phyloP scores from a whole-genome alignment of 768 basidiomycete species.

The Nidularia pulvinata region DNA sequence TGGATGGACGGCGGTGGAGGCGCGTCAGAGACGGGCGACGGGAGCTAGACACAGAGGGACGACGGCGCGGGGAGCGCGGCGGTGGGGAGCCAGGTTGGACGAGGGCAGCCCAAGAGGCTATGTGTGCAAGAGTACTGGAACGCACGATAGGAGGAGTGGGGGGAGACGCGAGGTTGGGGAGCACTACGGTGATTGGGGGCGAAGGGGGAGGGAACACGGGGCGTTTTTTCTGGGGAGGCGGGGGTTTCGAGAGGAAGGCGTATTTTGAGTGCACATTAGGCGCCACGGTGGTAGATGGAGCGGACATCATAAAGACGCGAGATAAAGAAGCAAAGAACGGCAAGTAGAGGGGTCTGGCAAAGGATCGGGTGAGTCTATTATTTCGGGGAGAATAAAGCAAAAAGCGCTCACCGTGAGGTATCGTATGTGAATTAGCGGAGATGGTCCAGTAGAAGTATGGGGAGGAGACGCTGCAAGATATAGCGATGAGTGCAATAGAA shows the following conservation, averaged over 20 bases:
- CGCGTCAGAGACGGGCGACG: conserved; percentile 16
- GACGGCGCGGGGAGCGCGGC: conserved; percentile 34
- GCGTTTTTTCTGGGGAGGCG: conserved; percentile 31
- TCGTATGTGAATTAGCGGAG: not conserved
- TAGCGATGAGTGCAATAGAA: conserved; percentile 6
- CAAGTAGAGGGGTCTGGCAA: not conserved
- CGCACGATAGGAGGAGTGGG: conserved; percentile 20
- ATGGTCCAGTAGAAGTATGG: conserved; percentile 1
- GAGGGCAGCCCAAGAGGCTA: conserved; percentile 60
- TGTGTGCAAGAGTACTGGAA: conserved; percentile 46
- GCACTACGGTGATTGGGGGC: conserved; percentile 7
- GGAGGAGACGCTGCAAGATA: conserved; percentile 4
- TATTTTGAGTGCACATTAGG: conserved; percentile 21
- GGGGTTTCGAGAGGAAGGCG: conserved; percentile 41
- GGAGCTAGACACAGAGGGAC: conserved; percentile 21
- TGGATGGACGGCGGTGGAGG: conserved; percentile 23
- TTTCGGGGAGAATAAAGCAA: not conserved
- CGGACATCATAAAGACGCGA: not conserved
- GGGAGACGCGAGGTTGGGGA: conserved; percentile 4
- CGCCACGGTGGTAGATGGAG: conserved; percentile 6
- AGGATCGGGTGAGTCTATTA: not conserved
- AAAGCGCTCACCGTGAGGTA: not conserved
- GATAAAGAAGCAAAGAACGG: not conserved
- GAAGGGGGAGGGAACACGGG: conserved; percentile 25
- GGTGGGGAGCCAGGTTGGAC: conserved; percentile 74